Base-by-base conservation (phyloP, 2,329 filamentous ascomycete species). In the Juglanconis sp. region DNA sequence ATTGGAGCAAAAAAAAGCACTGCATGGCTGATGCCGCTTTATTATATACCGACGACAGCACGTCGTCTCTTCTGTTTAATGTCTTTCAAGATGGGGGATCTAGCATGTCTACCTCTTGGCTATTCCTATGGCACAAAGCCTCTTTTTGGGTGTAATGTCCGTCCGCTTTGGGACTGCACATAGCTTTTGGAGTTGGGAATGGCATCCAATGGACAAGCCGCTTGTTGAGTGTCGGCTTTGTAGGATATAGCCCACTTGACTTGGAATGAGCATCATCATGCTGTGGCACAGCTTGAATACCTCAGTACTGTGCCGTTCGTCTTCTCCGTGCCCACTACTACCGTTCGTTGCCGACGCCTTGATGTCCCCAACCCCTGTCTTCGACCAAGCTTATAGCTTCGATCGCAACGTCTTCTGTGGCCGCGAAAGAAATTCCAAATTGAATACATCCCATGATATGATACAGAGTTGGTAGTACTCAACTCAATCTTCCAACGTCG, bases 1-100 rank as follows among this genome's bases (percentile, higher is more conserved):
- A 61, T 46, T 52, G 3, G 42, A 36, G 47, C 32, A 30, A 15
- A 30, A n/a, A 34, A 52, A 56, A 49, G 50, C 53, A 60, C 24
- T 51, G 53, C 38, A 59, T 53, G 52, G 35, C 40, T 52, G 40
- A 52, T 30, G 31, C 9, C 35, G 31, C 46, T 31, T 24, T 53
- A 57, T 55, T 56, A 58, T 55, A 61, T 40, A 46, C 30, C 48
- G 40, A 55, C 42, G 55, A 56, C 51, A 50, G 46, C 32, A 52
- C 47, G 34, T 48, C 50, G 54, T 61, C 10, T 15, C 53, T 53
- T 31, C 44, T 53, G 36, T 56, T 57, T 54, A 58, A 61, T 61
- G 55, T 51, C 50, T 46, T 51, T 3, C 38, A n/a, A 35, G 30
- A 57, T 38, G 30, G 9, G n/a, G 46, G n/a, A 10, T 17, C 13